Evolutionary conservation across 2,329 filamentous ascomycete species (phyloP).

Genomic region (Achaetomium macrosporum): DNA sequence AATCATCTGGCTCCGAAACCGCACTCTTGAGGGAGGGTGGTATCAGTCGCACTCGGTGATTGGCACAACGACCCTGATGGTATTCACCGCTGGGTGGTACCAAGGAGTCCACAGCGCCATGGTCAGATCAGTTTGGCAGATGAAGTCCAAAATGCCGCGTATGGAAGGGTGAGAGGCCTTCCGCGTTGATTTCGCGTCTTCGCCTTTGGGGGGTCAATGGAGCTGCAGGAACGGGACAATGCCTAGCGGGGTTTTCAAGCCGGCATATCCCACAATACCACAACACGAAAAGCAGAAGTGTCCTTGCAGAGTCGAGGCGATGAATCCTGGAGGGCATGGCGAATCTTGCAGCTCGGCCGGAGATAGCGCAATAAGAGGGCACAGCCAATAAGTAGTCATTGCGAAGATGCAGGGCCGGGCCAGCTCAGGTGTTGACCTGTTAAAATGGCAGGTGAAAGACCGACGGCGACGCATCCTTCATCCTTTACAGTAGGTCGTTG

Average conservation of each 20-base stretch:
- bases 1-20: neutral
- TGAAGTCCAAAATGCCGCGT: neutral
- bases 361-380: neutral
- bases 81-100: neutral
- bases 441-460: no score
- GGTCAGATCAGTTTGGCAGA: neutral
- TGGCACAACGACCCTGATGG: neutral
- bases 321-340: neutral
- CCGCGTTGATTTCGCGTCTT: neutral
- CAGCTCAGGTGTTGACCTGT: no score
- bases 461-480: neutral
- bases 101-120: neutral
- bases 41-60: neutral
- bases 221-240: constrained; percentile 3
- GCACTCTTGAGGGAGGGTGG: neutral
- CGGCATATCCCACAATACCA: neutral
- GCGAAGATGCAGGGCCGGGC: no score
- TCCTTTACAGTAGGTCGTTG: neutral
- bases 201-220: neutral
- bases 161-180: neutral
- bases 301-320: neutral
- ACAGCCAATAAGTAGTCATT: neutral
- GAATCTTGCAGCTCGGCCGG: neutral
- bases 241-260: neutral
- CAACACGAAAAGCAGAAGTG: neutral